A percentile compares a stretch with the other conserved stretches of the same genome.
Conservation (phyloP, 2,329 filamentous ascomycete genomes). For the Metarhizium robertsii region DNA sequence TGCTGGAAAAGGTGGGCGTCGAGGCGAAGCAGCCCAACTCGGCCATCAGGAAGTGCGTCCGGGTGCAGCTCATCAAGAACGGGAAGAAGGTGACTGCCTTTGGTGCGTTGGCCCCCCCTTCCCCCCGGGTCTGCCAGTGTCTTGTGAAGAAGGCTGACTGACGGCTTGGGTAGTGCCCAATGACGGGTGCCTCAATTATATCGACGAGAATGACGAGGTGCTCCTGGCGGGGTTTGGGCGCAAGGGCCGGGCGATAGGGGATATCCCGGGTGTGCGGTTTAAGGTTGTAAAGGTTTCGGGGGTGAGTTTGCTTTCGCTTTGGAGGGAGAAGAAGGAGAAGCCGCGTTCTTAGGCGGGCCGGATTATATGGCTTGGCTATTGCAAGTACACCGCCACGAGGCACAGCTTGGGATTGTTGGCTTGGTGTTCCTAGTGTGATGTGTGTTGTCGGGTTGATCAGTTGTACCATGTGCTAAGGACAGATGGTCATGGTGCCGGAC, state of each 20-base stretch:
- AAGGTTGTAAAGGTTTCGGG: slow-evolving; percentile 99
- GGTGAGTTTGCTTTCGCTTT: slow-evolving; percentile 88
- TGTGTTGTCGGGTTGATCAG: too few relatives aligned
- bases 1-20: slow-evolving; percentile 99
- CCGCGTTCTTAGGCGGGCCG: slow-evolving; percentile 58
- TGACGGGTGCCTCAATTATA: slow-evolving; percentile 99
- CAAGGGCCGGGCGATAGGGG: slow-evolving; percentile 99
- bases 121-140: too few relatives aligned
- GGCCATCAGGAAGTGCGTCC: slow-evolving; percentile 98
- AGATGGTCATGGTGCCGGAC: too few relatives aligned
- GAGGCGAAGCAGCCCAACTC: slow-evolving; percentile 99
- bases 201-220: slow-evolving; percentile 99
- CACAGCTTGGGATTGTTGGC: too few relatives aligned
- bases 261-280: slow-evolving; percentile 99
- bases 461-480: too few relatives aligned
- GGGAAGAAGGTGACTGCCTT: slow-evolving; percentile 99
- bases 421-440: too few relatives aligned
- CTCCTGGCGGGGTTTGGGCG: slow-evolving; percentile 99
- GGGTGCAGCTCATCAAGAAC: slow-evolving; percentile 99
- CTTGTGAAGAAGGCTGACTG: neutral
- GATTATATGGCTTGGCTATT: too few relatives aligned
- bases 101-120: slow-evolving; percentile 59
- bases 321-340: slow-evolving; percentile 99
- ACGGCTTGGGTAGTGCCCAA: slow-evolving; percentile 68
- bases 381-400: too few relatives aligned